Evolutionary conservation across 441 rosid species (phyloP).

Genomic region (Melastoma candidum): DNA sequence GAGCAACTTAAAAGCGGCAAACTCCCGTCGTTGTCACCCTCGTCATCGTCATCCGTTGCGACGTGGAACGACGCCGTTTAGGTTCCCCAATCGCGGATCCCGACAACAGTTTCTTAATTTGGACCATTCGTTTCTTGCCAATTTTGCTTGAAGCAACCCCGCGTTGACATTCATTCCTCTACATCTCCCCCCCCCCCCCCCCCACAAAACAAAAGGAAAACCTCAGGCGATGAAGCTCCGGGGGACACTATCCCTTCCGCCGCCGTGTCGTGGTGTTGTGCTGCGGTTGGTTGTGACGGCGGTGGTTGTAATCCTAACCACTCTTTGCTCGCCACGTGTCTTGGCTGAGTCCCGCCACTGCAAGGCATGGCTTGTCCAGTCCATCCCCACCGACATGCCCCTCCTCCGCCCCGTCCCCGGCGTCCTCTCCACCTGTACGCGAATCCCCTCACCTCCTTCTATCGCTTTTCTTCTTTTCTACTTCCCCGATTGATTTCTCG

Average conservation of each 20-base stretch:
- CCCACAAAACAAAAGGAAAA: background rate
- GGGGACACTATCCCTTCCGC: background rate
- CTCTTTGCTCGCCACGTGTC: constrained; percentile 16
- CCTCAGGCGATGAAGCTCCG: constrained; percentile 10
- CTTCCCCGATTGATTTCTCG: background rate
- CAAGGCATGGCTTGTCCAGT: constrained; percentile 89
- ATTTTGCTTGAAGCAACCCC: too few species aligned
- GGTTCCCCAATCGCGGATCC: too few species aligned
- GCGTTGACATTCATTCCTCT: too few species aligned
- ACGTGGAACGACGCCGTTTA: too few species aligned
- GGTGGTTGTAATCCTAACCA: constrained; percentile 15
- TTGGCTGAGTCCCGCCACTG: constrained; percentile 24
- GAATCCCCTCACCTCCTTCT: background rate
- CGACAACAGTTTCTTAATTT: too few species aligned
- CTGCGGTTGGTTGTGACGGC: constrained; percentile 8
- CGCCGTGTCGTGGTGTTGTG: background rate
- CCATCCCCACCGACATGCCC: constrained; percentile 88
- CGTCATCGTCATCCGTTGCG: too few species aligned
- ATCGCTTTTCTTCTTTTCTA: background rate
- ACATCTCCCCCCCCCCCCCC: too few species aligned
- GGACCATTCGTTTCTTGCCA: too few species aligned
- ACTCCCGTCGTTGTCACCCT: too few species aligned
- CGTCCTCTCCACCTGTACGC: constrained; percentile 62
- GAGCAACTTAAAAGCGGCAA: too few species aligned
- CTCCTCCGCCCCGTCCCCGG: constrained; percentile 61